A percentile compares a stretch with the other conserved stretches of the same genome.
Evolutionary conservation across 1,139 yeast genomes (phyloP).

Genomic region (Schizosaccharomyces versatilis): DNA sequence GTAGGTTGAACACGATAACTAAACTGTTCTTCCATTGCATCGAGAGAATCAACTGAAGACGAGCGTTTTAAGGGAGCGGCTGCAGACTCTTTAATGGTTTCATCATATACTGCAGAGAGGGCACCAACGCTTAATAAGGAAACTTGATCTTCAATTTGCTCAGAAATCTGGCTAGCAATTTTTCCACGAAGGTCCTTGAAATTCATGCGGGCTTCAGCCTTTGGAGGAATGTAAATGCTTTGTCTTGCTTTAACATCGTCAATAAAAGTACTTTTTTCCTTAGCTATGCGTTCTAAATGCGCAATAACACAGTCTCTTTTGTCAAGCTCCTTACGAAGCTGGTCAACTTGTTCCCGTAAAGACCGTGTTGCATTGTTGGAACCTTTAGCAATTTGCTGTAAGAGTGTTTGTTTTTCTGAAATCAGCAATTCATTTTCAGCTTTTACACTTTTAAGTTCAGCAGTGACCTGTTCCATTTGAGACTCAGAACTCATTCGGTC

Average conservation of each 20-base stretch:
- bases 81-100: too few species aligned
- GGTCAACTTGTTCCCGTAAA: neutral
- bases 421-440: neutral
- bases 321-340: neutral
- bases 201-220: too few species aligned
- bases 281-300: too few species aligned
- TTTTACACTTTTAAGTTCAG: neutral
- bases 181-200: too few species aligned
- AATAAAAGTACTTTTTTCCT: too few species aligned
- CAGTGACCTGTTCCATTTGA: neutral
- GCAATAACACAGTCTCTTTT: neutral
- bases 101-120: too few species aligned
- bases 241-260: too few species aligned
- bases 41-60: neutral
- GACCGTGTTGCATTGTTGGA: neutral
- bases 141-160: too few species aligned
- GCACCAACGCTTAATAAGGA: too few species aligned
- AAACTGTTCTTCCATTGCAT: neutral
- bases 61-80: neutral
- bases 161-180: too few species aligned
- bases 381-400: neutral
- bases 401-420: neutral
- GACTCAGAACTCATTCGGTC: neutral
- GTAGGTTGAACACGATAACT: neutral
- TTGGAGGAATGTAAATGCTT: too few species aligned